Base-by-base conservation (phyloP, 306 rosid genomes). In the Prunus campanulata region DNA sequence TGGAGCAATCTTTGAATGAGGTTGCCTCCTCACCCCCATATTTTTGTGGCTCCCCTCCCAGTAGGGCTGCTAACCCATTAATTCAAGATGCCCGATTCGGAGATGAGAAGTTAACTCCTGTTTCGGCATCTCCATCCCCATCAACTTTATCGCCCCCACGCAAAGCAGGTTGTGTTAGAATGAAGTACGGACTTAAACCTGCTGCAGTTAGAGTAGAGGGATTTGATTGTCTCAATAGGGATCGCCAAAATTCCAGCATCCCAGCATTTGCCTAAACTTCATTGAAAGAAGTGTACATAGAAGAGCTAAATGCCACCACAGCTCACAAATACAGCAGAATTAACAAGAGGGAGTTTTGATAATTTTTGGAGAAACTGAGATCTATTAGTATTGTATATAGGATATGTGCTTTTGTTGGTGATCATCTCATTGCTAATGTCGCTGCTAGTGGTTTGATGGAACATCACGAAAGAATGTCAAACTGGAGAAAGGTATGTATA, bases 121-220 rank as follows among this genome's bases (percentile, higher is more conserved):
- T 83, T 71, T 70, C 71, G 0, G 83, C 78, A 12, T 32, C 76
- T 44, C 83, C 84, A 71, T 87, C 98, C 7, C 92, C 96, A 3
- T 87, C 94, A 11, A 79, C 87, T 65, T 80, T 91, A 11, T 62
- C 82, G 2, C 89, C 96, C 20, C 90, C 93, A 0, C 83, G 81
- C 10, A 91, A 93, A 76, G 97, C 91, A 35, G 95, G 90, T 14
- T 89, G 88, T 66, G 88, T 74, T 66, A 93, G 97, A 77, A 74
- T 83, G 89, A 88, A 80, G 68, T 86, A 85, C 35, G 98, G 97
- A 50, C 85, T 77, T 54, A 91, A 89, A 77, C 95, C 95, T 1
- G 93, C 93, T n/a, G 83, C 90, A 30, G 98, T 91, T 93, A 93
- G 98, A 87, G 90, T 93, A 85, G 98, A 93, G 82, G 98, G 98